A percentile compares a stretch with the other conserved stretches of the same genome.
Conservation (phyloP, 2,329 filamentous ascomycete species). For the Neoascochyta sp. region DNA sequence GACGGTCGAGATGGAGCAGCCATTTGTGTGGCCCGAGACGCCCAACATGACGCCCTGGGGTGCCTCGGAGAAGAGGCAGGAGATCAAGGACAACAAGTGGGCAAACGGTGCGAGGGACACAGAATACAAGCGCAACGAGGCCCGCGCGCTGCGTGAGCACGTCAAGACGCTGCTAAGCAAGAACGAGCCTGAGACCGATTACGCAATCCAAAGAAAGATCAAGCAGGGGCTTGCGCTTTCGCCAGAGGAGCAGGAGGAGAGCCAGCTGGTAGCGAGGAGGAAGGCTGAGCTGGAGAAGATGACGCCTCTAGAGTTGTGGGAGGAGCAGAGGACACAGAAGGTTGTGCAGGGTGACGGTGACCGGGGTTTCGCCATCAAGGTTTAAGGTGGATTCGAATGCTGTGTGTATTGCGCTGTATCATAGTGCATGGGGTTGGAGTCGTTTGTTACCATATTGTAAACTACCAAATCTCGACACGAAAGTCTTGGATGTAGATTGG, state of each 20-base stretch:
- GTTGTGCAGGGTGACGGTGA: conserved; percentile 16
- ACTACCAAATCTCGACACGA: too few relatives aligned
- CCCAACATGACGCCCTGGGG: conserved; percentile 50
- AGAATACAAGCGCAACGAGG: conserved; percentile 12
- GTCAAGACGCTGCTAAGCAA: conserved; percentile 23
- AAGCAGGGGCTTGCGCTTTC: conserved; percentile 5
- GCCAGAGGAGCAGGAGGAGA: conserved; percentile 7
- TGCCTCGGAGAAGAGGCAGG: conserved; percentile 45
- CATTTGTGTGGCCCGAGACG: conserved; percentile 80
- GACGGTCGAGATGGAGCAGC: conserved; percentile 83
- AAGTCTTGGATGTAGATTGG: too few relatives aligned
- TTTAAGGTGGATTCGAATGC: conserved; percentile 5
- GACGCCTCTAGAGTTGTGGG: conserved; percentile 38
- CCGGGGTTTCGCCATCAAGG: conserved; percentile 19
- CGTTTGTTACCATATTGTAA: too few relatives aligned
- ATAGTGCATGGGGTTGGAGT: conserved; percentile 10
- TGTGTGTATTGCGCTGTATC: conserved; percentile 17
- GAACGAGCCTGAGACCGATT: conserved; percentile 7
- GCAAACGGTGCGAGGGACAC: conserved; percentile 6
- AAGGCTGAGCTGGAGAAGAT: conserved; percentile 34
- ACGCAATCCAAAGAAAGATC: conserved; percentile 6
- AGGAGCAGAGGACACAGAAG: conserved; percentile 21
- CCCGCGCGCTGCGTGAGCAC: conserved; percentile 21
- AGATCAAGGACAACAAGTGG: conserved; percentile 16
- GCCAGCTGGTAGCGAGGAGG: conserved; percentile 21